Base-by-base conservation (phyloP, 2,329 filamentous ascomycete genomes). In the Alternaria metachromatica region DNA sequence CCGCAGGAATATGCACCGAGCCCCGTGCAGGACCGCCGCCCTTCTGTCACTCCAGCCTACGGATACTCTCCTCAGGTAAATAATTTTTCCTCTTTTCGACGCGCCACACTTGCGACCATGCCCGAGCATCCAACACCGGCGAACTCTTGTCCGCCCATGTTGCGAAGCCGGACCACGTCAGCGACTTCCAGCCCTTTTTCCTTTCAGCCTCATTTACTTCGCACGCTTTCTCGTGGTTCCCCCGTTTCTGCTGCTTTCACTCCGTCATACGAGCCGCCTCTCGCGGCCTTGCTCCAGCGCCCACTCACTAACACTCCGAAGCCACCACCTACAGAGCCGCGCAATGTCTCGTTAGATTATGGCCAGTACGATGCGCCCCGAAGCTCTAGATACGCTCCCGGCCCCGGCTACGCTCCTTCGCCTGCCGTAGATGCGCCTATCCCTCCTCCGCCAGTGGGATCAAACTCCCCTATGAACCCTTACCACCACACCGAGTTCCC, bases 61-160 rank as follows among this genome's bases (percentile, higher is more conserved):
- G 69, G 69, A 55, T 77, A 77, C 63, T 66, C 74, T 46, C 60
- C 73, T 62, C 77, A 80, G 78, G 78, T 79, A 80, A 79, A 78
- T 76, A 72, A 33, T 57, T 51, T 66, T 60, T 76, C 67, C 70
- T 74, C 67, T 76, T 67, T 64, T 72, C 73, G 69, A 64, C 76
- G 70, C 60, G 67, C 69, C 30, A 75, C 76, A 50, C 60, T 73
- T 56, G 65, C 76, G 53, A 63, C 65, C 51, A 69, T 66, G 61
- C 65, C 71, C 49, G 67, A 70, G 58, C 62, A 66, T 55, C 67
- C 68, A 53, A 67, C 69, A 50, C 65, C 68, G 67, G 64, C 62
- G 62, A 67, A 66, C 59, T 60, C 65, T 43, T 66, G 66, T 65
- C 70, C 71, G 66, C 70, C 70, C 43, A 66, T 59, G 65, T 65